These are phyloP conservation scores for Phaeosphaeriaceae sp. DNA, from an alignment of 2,329 filamentous ascomycete genomes.

Conservation along the genomic window DNA sequence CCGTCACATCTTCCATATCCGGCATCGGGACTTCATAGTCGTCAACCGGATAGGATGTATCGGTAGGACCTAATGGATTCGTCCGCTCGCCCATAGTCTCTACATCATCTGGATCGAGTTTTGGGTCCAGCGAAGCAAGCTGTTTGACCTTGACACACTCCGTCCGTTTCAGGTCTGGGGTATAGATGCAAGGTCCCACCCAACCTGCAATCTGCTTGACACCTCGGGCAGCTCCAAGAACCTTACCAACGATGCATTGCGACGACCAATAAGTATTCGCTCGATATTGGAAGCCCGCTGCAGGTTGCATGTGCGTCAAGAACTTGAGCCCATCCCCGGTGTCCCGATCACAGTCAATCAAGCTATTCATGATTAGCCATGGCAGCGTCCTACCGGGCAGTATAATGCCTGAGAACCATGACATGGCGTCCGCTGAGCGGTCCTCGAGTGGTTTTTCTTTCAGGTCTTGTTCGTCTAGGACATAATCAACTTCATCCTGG, in stretches of 20 bases:
- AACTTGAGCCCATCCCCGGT: constrained; percentile 69
- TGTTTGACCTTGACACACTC: constrained; percentile 74
- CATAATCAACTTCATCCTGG: constrained; percentile 67
- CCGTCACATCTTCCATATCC: constrained; percentile 63
- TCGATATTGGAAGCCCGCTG: constrained; percentile 78
- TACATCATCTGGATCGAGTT: constrained; percentile 65
- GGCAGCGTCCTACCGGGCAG: constrained; percentile 73
- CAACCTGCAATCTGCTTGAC: constrained; percentile 74
- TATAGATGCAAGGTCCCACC: constrained; percentile 74
- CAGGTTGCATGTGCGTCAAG: constrained; percentile 70
- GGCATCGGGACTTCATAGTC: constrained; percentile 71
- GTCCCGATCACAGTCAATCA: constrained; percentile 77
- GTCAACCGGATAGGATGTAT: constrained; percentile 66
- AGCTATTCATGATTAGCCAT: constrained; percentile 78
- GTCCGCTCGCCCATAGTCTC: constrained; percentile 71
- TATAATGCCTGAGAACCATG: constrained; percentile 77
- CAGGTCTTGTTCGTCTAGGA: constrained; percentile 65
- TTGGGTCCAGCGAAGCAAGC: constrained; percentile 60
- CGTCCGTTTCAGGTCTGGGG: constrained; percentile 68
- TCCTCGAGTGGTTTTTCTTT: constrained; percentile 56
- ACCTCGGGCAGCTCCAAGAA: constrained; percentile 69
- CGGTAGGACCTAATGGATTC: constrained; percentile 70
- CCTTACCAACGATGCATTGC: constrained; percentile 75
- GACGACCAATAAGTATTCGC: constrained; percentile 80
- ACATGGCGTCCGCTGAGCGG: constrained; percentile 75